Evolutionary conservation across 2,329 filamentous ascomycete species (phyloP), one percentile per base, ranked within the genome.

Genomic region (Nigrospora oryzae): DNA sequence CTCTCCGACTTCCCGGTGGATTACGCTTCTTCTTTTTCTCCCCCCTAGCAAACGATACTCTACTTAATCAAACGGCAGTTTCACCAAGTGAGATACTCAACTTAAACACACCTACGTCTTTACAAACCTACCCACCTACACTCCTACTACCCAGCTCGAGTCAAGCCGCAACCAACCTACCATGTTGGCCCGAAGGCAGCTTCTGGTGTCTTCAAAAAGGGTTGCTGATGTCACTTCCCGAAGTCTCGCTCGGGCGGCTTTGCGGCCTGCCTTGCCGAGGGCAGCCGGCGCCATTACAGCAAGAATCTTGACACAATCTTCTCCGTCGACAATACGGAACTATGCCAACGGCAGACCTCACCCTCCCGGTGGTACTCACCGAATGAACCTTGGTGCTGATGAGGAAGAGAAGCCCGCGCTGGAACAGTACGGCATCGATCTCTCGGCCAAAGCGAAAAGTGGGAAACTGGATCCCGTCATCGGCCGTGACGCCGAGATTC

Each of bases 401-500:
- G 32, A 33, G 54, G 75, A 77, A 38, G 74, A 96, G 64, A 95
- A 96, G 66, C 74, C 90, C 3, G 90, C 93, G 1, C 69, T 97
- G 42, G 91, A 97, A 63, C 80, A 95, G 63, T 98, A 83, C 58
- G 93, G 93, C 46, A 74, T 96, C 49, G 91, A 98, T 61, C 72
- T 98, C 43, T 97, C 93, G 2, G 86, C 81, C 12, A 80, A 79
- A 56, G 93, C 93, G 16, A 86, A 78, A 61, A 84, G 86, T 40
- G 93, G 93, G 36, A 96, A 95, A 61, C 75, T 98, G 4, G 93
- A 98, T 59, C 93, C 93, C 0, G 91, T 97, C 13, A 97, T 98
- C 58, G 93, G 93, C 16, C 78, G 93, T 62, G 90, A 96, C 56
- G 73, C 79, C 5, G 93, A 96, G 62, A 95, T 97, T 43, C 88